phyloP scores from a whole-genome alignment of 108 stramenopile species.

The Fistulifera solaris region DNA sequence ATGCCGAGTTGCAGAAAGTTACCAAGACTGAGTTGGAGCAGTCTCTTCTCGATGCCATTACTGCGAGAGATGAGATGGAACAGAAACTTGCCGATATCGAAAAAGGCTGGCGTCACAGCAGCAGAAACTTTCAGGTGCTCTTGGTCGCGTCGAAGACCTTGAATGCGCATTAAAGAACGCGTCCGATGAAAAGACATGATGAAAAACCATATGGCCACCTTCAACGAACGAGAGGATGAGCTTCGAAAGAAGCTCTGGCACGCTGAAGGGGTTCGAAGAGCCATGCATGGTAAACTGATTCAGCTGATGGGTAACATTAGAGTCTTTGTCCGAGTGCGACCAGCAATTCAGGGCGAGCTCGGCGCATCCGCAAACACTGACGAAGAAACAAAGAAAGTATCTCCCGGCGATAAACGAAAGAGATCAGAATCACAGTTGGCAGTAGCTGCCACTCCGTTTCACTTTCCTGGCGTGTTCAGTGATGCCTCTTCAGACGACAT shows the following conservation, averaged over 20 bases:
- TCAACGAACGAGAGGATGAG: constrained; percentile 54
- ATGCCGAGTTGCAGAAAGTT: background rate
- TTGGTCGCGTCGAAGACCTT: constrained; percentile 3
- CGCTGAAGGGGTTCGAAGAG: constrained; percentile 57
- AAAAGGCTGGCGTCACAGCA: background rate
- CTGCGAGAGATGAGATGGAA: background rate
- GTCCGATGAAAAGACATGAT: constrained; percentile 17
- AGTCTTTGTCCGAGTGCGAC: constrained; percentile 78
- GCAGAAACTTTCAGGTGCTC: background rate
- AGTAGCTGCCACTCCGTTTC: constrained; percentile 23
- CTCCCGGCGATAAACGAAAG: constrained; percentile 5
- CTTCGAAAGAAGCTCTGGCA: constrained; percentile 41
- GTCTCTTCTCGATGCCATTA: background rate
- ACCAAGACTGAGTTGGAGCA: constrained; percentile 4
- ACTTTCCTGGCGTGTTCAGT: constrained; percentile 36
- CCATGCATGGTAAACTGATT: constrained; percentile 67
- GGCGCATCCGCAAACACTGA: background rate
- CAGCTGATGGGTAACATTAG: constrained; percentile 81
- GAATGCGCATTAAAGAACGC: constrained; percentile 18
- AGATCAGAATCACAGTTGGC: constrained; percentile 9
- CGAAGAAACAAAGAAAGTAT: background rate
- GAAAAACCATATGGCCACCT: constrained; percentile 23
- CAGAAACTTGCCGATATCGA: constrained; percentile 9
- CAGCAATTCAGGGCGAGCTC: constrained; percentile 30
- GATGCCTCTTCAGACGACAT: constrained; percentile 38